Base-by-base conservation (phyloP, 805 yeast species). In the Starmerella etchellsii region DNA sequence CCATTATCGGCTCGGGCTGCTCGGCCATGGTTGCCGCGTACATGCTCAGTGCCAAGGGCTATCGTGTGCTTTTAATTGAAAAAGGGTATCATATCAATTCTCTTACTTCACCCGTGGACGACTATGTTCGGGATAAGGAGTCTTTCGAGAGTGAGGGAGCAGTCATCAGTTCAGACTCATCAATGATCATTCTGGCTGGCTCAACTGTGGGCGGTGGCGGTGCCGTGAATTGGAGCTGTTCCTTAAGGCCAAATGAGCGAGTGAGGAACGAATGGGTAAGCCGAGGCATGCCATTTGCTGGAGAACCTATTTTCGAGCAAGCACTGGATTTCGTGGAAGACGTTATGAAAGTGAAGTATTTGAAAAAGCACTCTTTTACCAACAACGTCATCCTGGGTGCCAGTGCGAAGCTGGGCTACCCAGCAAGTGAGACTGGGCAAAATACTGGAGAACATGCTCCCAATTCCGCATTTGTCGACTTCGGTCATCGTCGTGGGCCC, bases 141-240 rank as follows among this genome's bases (percentile, higher is more conserved):
- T 52, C 68, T 35, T 71, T 61, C 49, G 75, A 72, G 50, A 41
- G 46, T 8, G 53, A 55, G 1, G 75, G 73, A 2, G 37, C 52
- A 2, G 5, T 70, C 2, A 37, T 61, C n/a, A 48, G 68, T 6
- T 46, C 47, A 8, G 65, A 63, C 45, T 62, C 60, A 34, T 62
- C 63, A 34, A 36, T 64, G 13, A 41, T 59, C 10, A 45, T 69
- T 2, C 51, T 71, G 34, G 74, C 76, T 0, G 78, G 76, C 6
- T 48, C 74, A 2, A 69, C 72, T 0, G 67, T 73, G 40, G 78
- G 78, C 6, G 78, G 77, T 13, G 77, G 77, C 6, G 61, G 73
- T 6, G 70, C 76, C 13, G 67, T 73, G 32, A 73, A 73, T 56
- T 73, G 78, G 78, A 65, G 70, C 11, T 76, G 76, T 15, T 61